Base-by-base conservation (phyloP, 441 rosid species). In the Brassica hybrid region DNA sequence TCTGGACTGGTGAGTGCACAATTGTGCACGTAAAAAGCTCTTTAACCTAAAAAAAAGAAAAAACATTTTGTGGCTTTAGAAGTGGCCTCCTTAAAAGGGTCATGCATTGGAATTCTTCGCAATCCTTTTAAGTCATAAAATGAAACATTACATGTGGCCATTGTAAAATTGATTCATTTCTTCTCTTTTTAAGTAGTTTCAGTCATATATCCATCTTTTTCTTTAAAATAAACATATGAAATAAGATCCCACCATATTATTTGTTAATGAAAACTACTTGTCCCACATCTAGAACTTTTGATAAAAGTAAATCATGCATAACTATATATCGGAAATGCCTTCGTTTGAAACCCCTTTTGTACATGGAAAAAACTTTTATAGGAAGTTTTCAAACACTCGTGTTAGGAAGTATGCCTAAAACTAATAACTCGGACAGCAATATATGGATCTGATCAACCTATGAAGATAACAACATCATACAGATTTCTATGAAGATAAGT, bases 11-110 rank as follows among this genome's bases (percentile, higher is more conserved):
- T 65, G 38, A 27, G 32, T 27, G 32, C 6, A 5, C 32, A 27
- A 27, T 27, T 27, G 32, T 27, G 32, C 72, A 71, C 56, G 68
- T 32, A 65, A 71, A 77, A 77, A 77, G 80, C 72, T 77, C 62
- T 65, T 71, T 77, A 71, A 57, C 54, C 56, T 65, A 60, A 71
- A 43, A 63, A 41, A 63, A 69, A 41, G 57, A 7, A 38, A 32
- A 52, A 34, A 64, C 64, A 77, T 65, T 71, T 34, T 76, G 70
- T 76, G 21, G 30, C 69, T 68, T 76, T 75, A 75, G 61, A 68
- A 75, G 78, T 48, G 67, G 41, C 62, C 80, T 77, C 80, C 80
- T 77, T 77, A 71, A 77, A 77, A 71, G 76, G 34, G 30, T 72
- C 68, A 30, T 71, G 61, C 66, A 71, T 27, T 65, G 23, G 7